Evolutionary conservation across 1,284 basidiomycete species (phyloP), one percentile per base, ranked within the genome.

Genomic region (Tilletia walkeri): DNA sequence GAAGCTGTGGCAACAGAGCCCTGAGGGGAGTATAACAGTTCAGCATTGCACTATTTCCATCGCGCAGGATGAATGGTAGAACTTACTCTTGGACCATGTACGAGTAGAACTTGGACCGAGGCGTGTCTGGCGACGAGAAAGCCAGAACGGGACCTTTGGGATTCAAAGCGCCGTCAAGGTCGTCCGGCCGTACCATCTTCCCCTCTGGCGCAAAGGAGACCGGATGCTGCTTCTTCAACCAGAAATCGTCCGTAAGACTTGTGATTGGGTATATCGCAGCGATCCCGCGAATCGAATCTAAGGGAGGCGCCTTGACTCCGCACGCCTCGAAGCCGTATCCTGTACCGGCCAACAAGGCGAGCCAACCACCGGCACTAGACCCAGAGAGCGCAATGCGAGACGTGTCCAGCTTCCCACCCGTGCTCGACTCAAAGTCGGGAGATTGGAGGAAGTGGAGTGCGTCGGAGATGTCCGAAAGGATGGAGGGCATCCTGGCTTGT

Each of bases 251-350:
- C 34, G 65, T 65, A 9, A 81, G 65, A 38, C 74, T 75, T 6
- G 70, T 71, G 65, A 81, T 81, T 14, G 78, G 78, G 70, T 81
- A 81, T 69, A 81, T 76, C 7, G 75, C 73, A 3, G 73, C 71
- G 47, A 74, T 67, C 0, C 47, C 76, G 14, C 66, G 65, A 20
- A 72, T 59, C 16, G 39, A 18, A 0, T 38, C 38, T 7, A 65
- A 59, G 47, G 70, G 73, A 6, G 56, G 34, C 38, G 65, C 34
- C 30, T 14, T 14, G 14, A 77, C 14, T 30, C 75, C 76, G 38
- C 70, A 70, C 63, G 69, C 75, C 5, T 56, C 54, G 69, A 79
- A 78, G 34, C 73, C 77, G 30, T 79, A 49, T 2, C 70, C 70
- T 4, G 72, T 67, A 18, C 73, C 76, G 4, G 65, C 67, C 2